Percentiles rank a stretch among this genome's conserved stretches.
Conservation (phyloP, 1,284 basidiomycete genomes). For the Ceratobasidium sp. region DNA sequence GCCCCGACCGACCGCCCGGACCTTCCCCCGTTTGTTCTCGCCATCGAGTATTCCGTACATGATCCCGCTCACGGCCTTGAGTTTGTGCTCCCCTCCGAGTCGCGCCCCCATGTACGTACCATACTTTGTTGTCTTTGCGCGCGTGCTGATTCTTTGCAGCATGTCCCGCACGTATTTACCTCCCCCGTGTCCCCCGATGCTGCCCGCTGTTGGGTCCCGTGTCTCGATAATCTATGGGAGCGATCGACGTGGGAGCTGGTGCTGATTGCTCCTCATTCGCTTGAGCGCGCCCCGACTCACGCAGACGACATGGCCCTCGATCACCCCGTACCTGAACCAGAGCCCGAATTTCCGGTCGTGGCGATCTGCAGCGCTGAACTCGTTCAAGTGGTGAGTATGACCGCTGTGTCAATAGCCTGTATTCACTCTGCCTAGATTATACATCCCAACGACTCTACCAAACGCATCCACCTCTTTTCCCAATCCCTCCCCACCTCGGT, state of each 20-base stretch:
- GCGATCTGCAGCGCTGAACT: constrained; percentile 95
- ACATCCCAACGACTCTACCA: constrained; percentile 93
- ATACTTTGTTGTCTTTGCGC: constrained; percentile 22
- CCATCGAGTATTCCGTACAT: constrained; percentile 57
- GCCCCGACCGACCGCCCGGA: constrained; percentile 35
- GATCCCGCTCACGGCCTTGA: constrained; percentile 88
- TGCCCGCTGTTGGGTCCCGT: constrained; percentile 97
- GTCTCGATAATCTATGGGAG: constrained; percentile 95
- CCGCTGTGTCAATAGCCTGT: constrained; percentile 35
- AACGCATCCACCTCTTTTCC: constrained; percentile 94
- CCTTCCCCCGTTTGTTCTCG: constrained; percentile 29
- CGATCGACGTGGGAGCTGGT: constrained; percentile 99
- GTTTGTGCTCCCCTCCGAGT: constrained; percentile 82
- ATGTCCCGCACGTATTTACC: constrained; percentile 93
- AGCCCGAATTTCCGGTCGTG: constrained; percentile 73
- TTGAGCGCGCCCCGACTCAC: constrained; percentile 65
- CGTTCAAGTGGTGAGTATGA: constrained; percentile 79
- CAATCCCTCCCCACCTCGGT: constrained; percentile 90
- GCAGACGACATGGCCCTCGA: constrained; percentile 37
- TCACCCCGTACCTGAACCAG: constrained; percentile 46
- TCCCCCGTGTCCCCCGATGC: constrained; percentile 89
- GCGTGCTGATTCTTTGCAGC: constrained; percentile 60
- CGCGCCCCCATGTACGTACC: constrained; percentile 83
- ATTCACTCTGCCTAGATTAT: constrained; percentile 67
- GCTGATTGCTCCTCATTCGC: constrained; percentile 89